Conservation (phyloP, 169 alveolate species). For the Cyclospora cayetanensis region DNA sequence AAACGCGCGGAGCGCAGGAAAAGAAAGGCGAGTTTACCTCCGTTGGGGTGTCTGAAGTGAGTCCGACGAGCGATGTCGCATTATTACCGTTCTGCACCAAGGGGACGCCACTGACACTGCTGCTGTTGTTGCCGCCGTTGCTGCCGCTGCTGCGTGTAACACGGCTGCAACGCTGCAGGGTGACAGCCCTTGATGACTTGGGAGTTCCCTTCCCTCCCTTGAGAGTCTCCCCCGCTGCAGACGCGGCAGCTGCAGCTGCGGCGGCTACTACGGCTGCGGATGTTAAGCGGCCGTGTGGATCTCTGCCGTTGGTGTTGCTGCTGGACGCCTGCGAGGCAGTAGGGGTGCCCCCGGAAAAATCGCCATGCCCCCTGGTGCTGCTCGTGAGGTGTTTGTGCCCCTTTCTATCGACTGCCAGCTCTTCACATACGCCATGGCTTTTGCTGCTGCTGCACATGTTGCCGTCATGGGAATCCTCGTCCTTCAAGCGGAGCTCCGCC, state of each 20-base stretch:
- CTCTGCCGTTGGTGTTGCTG: neutral
- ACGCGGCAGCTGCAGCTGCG: neutral
- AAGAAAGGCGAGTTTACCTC: neutral
- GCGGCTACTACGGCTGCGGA: neutral
- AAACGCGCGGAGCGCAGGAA: too few relatives aligned
- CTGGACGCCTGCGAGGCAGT: neutral
- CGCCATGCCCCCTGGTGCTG: neutral
- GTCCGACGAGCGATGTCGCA: neutral
- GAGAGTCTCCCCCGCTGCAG: neutral
- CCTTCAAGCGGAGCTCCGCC: neutral
- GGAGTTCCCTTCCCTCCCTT: neutral
- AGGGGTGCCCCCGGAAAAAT: neutral
- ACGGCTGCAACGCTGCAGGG: neutral
- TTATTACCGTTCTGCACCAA: neutral
- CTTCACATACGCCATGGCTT: neutral
- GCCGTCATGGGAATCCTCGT: neutral
- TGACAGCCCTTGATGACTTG: neutral
- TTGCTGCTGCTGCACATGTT: slow-evolving; percentile 11
- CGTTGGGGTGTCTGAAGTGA: neutral
- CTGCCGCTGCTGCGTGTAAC: neutral
- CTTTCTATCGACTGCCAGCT: neutral
- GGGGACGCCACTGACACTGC: neutral
- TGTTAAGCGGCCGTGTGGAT: neutral
- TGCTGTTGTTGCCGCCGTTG: neutral
- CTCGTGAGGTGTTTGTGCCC: neutral